Evolutionary conservation across 805 yeast species (phyloP), one percentile per base, ranked within the genome.

Genomic region (Maudiozyma saulgeensis): DNA sequence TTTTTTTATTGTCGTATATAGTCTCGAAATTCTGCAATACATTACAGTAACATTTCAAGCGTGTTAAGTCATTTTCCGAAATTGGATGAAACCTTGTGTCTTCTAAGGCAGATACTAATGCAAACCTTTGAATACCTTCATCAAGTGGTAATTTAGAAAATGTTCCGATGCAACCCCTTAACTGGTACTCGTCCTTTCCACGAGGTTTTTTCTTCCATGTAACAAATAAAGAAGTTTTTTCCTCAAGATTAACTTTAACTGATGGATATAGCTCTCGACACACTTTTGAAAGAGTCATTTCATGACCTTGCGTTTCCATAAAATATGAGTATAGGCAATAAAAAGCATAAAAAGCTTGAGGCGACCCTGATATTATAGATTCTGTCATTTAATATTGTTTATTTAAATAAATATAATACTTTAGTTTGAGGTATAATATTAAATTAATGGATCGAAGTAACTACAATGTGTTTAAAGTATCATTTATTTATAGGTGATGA

Each of bases 141-240:
- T 75, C 80, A 2, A 86, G 56, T 0, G 75, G 72, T 49, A 76
- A 63, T 15, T 76, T 68, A 18, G 73, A 69, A 63, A 93, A 93
- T 0, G 96, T 90, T 1, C 99, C 99, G 48, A 91, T 93, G 61
- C 99, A 91, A 0, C 99, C 99, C 41, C 98, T 72, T 44, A 91
- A 69, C 9, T 44, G 46, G 47, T 61, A 65, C 1, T 37, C 47
- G n/a, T 50, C 49, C 15, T 45, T 21, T 3, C 11, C 49, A 26
- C 46, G 41, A 8, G 13, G 70, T 4, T 54, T 50, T 18, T 58
- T 56, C 56, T 80, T 82, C 96, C 96, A 93, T 0, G 98, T 93
- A 32, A 91, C 84, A 68, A 93, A 93, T 26, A 91, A 67, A 0
- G 98, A 93, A 6, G 56, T 66, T 15, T 32, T 43, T 16, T 44